A percentile compares a stretch with the other conserved stretches of the same genome.
Conservation (phyloP, 176 grass and related monocot species). For the Elaeis guineensis region DNA sequence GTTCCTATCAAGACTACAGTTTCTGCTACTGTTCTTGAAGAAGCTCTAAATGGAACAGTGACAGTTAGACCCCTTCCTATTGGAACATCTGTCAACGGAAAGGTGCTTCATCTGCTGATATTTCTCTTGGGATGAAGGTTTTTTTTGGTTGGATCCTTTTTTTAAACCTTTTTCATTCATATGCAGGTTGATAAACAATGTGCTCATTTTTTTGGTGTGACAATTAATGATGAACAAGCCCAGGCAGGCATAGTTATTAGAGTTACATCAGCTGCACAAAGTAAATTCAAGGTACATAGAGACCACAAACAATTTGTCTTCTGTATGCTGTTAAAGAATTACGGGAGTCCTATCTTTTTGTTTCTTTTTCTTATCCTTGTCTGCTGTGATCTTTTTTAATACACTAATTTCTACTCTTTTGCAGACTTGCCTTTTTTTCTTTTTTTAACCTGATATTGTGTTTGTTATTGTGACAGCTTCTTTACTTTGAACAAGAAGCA, state of each 20-base stretch:
- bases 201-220: constrained; percentile 99
- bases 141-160: constrained; percentile 2
- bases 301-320: neutral
- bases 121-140: constrained; percentile 12
- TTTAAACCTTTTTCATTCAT: constrained; percentile 1
- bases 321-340: too few relatives aligned
- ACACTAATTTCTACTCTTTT: too few relatives aligned
- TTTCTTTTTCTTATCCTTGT: constrained; percentile 15
- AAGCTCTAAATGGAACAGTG: constrained; percentile 90
- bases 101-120: constrained; percentile 42
- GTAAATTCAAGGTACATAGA: constrained; percentile 95
- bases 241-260: constrained; percentile 85
- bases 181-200: constrained; percentile 91
- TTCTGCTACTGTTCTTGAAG: constrained; percentile 85
- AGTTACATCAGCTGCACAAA: constrained; percentile 73
- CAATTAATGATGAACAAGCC: constrained; percentile 91
- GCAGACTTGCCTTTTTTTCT: neutral
- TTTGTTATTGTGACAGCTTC: constrained; percentile 50
- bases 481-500: constrained; percentile 89
- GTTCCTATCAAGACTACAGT: constrained; percentile 98
- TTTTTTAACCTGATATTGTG: constrained; percentile 6
- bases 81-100: constrained; percentile 71
- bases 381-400: constrained; percentile 7
- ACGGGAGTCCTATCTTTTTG: constrained; percentile 1
- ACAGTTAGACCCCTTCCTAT: constrained; percentile 86